phyloP scores from a whole-genome alignment of 495 filamentous ascomycete genomes.

The Trichocladium uniseriatum region DNA sequence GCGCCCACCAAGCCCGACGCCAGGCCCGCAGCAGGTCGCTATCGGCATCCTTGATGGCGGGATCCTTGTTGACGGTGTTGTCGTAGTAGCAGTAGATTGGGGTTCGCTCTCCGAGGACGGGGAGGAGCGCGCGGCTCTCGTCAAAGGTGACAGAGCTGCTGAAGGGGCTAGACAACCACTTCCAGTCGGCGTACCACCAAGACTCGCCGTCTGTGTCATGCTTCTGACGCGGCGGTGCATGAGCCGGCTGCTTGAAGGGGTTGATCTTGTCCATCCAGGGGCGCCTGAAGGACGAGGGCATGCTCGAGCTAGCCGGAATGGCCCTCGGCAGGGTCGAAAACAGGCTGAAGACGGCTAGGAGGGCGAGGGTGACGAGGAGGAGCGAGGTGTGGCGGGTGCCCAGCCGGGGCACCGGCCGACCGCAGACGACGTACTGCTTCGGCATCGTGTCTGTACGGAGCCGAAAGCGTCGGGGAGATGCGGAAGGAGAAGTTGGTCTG shows the following conservation, averaged over 20 bases:
- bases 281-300: conserved; percentile 37
- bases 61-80: conserved; percentile 50
- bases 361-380: conserved; percentile 33
- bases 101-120: conserved; percentile 60
- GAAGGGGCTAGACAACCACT: conserved; percentile 76
- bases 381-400: conserved; percentile 36
- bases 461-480: background rate
- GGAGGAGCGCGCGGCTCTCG: conserved; percentile 78
- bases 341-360: conserved; percentile 39
- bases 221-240: conserved; percentile 62
- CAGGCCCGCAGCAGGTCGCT: conserved; percentile 73
- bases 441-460: conserved; percentile 33
- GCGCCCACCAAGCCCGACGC: conserved; percentile 88
- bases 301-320: conserved; percentile 30
- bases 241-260: conserved; percentile 59
- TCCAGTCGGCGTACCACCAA: conserved; percentile 81
- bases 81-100: conserved; percentile 94
- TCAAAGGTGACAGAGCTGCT: conserved; percentile 78
- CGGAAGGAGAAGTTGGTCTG: background rate
- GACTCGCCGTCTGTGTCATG: conserved; percentile 70
- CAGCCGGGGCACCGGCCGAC: conserved; percentile 36
- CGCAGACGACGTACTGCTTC: conserved; percentile 38
- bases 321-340: conserved; percentile 39
- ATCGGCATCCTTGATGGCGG: conserved; percentile 56
- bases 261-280: conserved; percentile 37